Conservation (phyloP, 1,139 yeast species). For the Lodderomyces jiufengensis region DNA sequence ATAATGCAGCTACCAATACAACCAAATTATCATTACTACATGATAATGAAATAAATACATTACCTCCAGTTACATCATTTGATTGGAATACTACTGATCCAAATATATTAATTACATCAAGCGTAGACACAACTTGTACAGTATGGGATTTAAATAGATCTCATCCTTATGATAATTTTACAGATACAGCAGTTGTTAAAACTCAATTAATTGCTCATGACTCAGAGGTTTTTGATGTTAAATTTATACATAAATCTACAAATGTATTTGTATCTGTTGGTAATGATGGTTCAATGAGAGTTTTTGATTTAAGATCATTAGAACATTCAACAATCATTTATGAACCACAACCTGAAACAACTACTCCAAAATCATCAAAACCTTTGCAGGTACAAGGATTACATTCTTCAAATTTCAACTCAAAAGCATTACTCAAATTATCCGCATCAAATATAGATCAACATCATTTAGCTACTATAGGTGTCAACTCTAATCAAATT, state of each 20-base stretch:
- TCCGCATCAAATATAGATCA: slow-evolving; percentile 81
- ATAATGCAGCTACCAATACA: slow-evolving; percentile 19
- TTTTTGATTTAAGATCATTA: slow-evolving; percentile 82
- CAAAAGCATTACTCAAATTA: slow-evolving; percentile 67
- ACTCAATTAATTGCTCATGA: slow-evolving; percentile 97
- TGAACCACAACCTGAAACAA: slow-evolving; percentile 43
- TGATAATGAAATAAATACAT: slow-evolving; percentile 32
- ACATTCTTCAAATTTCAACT: slow-evolving; percentile 22
- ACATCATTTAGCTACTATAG: slow-evolving; percentile 73
- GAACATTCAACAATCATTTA: slow-evolving; percentile 95
- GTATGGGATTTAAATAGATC: slow-evolving; percentile 76
- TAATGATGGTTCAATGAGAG: slow-evolving; percentile 90
- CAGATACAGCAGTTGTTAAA: slow-evolving; percentile 67
- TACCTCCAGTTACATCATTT: slow-evolving; percentile 86
- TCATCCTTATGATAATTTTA: slow-evolving; percentile 14
- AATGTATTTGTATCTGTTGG: slow-evolving; percentile 91
- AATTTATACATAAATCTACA: slow-evolving; percentile 71
- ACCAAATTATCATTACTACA: slow-evolving; percentile 5
- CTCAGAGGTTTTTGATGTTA: slow-evolving; percentile 89
- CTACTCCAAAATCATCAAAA: slow-evolving; percentile 8
- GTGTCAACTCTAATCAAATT: slow-evolving; percentile 64
- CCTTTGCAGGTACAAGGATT: slow-evolving; percentile 52
- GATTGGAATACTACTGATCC: slow-evolving; percentile 86
- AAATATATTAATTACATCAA: slow-evolving; percentile 71
- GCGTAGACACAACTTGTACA: slow-evolving; percentile 95